These are phyloP conservation scores for Phytophthora sansomeana DNA, from an alignment of 352 stramenopile species.

Conservation along the genomic window DNA sequence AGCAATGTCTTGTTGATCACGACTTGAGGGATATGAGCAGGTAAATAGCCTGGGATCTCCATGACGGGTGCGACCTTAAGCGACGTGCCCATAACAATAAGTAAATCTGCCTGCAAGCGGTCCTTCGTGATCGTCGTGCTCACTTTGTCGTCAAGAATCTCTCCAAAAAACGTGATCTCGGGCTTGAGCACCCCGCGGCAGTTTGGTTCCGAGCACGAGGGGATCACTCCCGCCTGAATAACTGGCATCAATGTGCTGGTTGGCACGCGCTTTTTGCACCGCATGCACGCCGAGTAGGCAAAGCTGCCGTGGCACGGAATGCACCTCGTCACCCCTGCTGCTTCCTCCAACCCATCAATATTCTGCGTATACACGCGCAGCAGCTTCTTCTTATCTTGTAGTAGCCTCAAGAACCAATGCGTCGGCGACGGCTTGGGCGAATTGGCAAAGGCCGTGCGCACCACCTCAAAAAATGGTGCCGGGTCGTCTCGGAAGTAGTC, in stretches of 20 bases:
- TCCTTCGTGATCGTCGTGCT: constrained; percentile 79
- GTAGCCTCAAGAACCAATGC: constrained; percentile 94
- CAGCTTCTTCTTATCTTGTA: constrained; percentile 93
- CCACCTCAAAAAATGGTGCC: constrained; percentile 97
- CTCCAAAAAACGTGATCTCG: constrained; percentile 98
- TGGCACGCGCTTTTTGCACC: constrained; percentile 72
- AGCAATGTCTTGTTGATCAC: constrained; percentile 93
- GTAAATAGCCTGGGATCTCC: constrained; percentile 89
- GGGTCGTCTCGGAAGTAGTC: constrained; percentile 97
- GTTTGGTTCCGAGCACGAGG: constrained; percentile 63
- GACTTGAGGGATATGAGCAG: constrained; percentile 82
- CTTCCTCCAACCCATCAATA: constrained; percentile 96
- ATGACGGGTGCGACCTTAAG: constrained; percentile 96
- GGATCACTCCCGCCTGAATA: constrained; percentile 81
- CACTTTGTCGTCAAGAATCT: constrained; percentile 92
- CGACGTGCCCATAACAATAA: constrained; percentile 98
- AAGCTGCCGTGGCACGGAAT: constrained; percentile 97
- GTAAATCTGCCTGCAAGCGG: constrained; percentile 88
- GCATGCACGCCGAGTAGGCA: constrained; percentile 90
- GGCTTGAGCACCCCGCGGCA: constrained; percentile 97
- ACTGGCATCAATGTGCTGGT: constrained; percentile 69
- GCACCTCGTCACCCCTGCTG: constrained; percentile 91
- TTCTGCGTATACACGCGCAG: constrained; percentile 98
- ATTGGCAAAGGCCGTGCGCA: constrained; percentile 76
- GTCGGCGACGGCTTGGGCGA: constrained; percentile 91